phyloP scores from a whole-genome alignment of 192 early-diverging fungal genomes.

The Geranomyces michiganensis region DNA sequence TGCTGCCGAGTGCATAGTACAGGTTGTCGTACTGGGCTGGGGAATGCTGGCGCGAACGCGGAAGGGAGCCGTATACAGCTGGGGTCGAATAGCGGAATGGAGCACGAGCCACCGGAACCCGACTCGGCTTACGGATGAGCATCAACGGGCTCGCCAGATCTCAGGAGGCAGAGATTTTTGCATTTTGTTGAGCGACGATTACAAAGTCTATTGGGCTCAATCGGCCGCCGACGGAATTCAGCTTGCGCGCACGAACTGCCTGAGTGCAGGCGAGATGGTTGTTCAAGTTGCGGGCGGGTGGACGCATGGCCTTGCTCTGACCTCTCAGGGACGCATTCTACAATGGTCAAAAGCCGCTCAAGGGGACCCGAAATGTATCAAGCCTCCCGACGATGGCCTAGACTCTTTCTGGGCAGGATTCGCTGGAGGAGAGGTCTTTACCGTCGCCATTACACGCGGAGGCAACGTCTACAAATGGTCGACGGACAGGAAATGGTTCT shows the following conservation, averaged over 20 bases:
- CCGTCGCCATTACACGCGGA: not conserved
- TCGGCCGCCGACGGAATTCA: not conserved
- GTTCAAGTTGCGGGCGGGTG: constrained; percentile 10
- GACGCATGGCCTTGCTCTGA: constrained; percentile 17
- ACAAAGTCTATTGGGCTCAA: not conserved
- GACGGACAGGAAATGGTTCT: not conserved
- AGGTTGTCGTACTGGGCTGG: constrained; percentile 7
- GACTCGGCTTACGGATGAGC: not conserved
- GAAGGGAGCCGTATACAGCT: not conserved
- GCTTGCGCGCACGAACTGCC: not conserved
- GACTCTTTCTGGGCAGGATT: constrained; percentile 1
- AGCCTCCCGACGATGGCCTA: not conserved
- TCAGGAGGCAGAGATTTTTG: constrained; percentile 10
- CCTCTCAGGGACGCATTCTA: not conserved
- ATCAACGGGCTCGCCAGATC: constrained; percentile 1
- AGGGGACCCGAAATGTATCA: not conserved
- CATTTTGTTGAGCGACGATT: not conserved
- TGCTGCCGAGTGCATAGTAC: not conserved
- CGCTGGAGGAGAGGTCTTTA: constrained; percentile 12
- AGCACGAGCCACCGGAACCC: not conserved
- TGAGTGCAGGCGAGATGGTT: not conserved
- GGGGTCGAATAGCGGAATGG: constrained; percentile 9
- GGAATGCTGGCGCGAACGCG: constrained; percentile 8
- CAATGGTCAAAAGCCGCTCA: not conserved
- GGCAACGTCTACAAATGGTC: constrained; percentile 18